Conservation (phyloP, 2,329 filamentous ascomycete species). For the Amesomyces nigricolor region DNA sequence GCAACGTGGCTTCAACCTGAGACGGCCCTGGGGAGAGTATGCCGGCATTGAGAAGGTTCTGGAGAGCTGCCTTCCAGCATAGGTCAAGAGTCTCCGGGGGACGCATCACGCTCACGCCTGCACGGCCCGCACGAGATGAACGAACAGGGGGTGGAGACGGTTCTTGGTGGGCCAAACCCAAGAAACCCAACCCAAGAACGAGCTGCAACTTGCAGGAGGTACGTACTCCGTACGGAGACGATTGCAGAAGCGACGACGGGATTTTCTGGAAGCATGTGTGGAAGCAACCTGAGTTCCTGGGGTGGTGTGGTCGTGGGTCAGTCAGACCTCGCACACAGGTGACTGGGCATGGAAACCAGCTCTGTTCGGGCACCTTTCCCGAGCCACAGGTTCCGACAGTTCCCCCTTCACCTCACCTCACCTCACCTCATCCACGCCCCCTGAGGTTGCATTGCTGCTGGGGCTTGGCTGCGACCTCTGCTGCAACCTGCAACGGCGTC, state of each 20-base stretch:
- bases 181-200: neutral
- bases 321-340: neutral
- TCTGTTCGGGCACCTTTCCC: constrained; percentile 4
- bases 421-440: neutral
- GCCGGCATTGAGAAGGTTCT: neutral
- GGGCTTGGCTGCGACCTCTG: neutral
- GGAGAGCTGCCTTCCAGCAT: neutral
- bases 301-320: neutral
- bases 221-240: neutral
- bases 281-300: neutral
- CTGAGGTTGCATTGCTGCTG: constrained; percentile 4
- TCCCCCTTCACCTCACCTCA: neutral
- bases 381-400: neutral
- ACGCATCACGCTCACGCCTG: constrained; percentile 1
- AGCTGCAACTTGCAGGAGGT: constrained; percentile 8
- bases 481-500: constrained; percentile 5
- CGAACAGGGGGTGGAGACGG: neutral
- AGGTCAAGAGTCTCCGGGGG: neutral
- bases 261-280: constrained; percentile 11
- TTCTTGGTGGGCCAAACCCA: neutral
- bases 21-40: neutral
- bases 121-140: constrained; percentile 9
- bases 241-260: neutral
- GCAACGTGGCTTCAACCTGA: constrained; percentile 1
- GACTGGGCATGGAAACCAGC: neutral